Evolutionary conservation across 1,284 basidiomycete species (phyloP).

Genomic region (Cutaneotrichosporon cavernicola): DNA sequence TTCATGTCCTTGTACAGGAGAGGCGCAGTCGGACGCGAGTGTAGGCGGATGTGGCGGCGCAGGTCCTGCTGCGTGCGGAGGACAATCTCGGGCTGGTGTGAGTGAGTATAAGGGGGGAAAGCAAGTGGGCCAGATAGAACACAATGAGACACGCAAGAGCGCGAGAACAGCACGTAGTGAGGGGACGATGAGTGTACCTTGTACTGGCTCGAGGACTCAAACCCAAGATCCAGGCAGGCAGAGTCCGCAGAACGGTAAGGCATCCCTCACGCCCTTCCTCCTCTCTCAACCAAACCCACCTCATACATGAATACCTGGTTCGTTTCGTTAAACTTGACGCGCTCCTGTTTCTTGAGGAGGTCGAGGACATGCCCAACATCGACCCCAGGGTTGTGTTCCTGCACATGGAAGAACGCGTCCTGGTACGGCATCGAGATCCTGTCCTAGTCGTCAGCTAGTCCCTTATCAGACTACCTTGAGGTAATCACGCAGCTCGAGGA

Average conservation of each 20-base stretch:
- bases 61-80: constrained; percentile 38
- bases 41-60: constrained; percentile 43
- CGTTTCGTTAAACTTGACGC: constrained; percentile 44
- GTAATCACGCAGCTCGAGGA: constrained; percentile 34
- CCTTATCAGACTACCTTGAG: constrained; percentile 28
- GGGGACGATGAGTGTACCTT: too few species aligned
- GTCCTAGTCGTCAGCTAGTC: constrained; percentile 23
- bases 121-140: not conserved
- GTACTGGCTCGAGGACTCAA: too few species aligned
- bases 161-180: too few species aligned
- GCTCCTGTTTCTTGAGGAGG: constrained; percentile 42
- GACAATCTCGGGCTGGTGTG: constrained; percentile 42
- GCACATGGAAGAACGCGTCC: constrained; percentile 41
- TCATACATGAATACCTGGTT: constrained; percentile 49
- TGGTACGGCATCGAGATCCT: constrained; percentile 34
- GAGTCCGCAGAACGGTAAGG: not conserved
- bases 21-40: constrained; percentile 38
- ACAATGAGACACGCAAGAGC: too few species aligned
- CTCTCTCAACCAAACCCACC: constrained; percentile 29
- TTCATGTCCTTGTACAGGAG: constrained; percentile 37
- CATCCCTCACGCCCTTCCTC: too few species aligned
- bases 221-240: not conserved
- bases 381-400: constrained; percentile 35
- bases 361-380: constrained; percentile 40
- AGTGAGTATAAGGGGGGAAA: not conserved